Conservation (phyloP, 805 yeast species). For the Tanozyma kutaoensis region DNA sequence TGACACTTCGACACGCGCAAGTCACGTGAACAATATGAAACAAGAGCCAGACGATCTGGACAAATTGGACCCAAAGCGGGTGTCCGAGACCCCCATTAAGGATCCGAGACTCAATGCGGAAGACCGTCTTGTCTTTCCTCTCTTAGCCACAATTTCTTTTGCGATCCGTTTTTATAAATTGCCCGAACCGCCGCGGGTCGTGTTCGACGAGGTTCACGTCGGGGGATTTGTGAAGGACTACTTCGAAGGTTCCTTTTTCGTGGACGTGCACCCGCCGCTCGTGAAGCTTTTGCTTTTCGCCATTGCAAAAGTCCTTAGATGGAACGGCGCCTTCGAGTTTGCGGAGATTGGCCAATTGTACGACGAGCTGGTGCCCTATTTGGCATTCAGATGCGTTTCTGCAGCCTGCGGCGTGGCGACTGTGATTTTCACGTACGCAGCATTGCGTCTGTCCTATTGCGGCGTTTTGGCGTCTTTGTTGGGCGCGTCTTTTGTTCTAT, state of each 20-base stretch:
- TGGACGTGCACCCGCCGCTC: slow-evolving; percentile 66
- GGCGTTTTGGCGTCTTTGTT: slow-evolving; percentile 34
- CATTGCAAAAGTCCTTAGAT: slow-evolving; percentile 38
- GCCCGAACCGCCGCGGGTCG: slow-evolving; percentile 23
- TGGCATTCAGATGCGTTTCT: slow-evolving; percentile 44
- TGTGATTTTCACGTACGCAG: slow-evolving; percentile 38
- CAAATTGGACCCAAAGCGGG: no score
- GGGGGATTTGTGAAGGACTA: slow-evolving; percentile 29
- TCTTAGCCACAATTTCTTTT: slow-evolving; percentile 11
- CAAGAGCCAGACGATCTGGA: no score
- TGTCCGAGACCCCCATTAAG: no score
- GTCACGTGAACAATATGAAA: no score
- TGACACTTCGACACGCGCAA: no score
- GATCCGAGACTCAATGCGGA: slow-evolving; percentile 3
- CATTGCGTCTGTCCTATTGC: slow-evolving; percentile 43
- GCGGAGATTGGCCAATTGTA: slow-evolving; percentile 30
- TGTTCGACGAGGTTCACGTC: slow-evolving; percentile 35
- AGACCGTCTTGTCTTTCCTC: slow-evolving; percentile 10
- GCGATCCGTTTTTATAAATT: slow-evolving; percentile 18
- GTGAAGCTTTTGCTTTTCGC: slow-evolving; percentile 46
- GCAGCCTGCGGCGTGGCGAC: slow-evolving; percentile 41
- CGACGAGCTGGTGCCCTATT: slow-evolving; percentile 27
- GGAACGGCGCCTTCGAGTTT: slow-evolving; percentile 28
- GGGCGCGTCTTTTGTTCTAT: slow-evolving; percentile 36
- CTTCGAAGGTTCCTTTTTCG: slow-evolving; percentile 45